Conservation (phyloP, 768 basidiomycete genomes). For the Mycena haematopus region DNA sequence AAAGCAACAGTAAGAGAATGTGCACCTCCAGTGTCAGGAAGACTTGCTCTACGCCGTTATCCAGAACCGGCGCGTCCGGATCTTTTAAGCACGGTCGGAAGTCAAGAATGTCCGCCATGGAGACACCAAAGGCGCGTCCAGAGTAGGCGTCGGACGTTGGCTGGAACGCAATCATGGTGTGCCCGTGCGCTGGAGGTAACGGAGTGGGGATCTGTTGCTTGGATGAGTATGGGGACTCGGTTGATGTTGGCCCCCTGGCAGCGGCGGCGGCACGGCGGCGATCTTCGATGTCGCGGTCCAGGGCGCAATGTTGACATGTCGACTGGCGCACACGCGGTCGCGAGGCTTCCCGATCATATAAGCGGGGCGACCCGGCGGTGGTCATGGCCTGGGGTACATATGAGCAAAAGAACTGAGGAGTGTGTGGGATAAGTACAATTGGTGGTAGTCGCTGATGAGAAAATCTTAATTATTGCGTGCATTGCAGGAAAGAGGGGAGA, state of each 20-base stretch:
- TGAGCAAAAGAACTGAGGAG: neutral
- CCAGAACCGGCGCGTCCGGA: conserved; percentile 26
- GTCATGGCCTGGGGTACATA: conserved; percentile 16
- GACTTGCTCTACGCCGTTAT: conserved; percentile 19
- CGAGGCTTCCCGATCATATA: conserved; percentile 14
- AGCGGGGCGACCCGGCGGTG: conserved; percentile 21
- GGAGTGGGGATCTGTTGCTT: conserved; percentile 30
- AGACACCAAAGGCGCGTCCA: conserved; percentile 27
- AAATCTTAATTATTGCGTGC: neutral
- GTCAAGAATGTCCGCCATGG: conserved; percentile 30
- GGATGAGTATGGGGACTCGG: conserved; percentile 14
- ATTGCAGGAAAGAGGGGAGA: neutral
- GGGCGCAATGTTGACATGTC: conserved; percentile 14
- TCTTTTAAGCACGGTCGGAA: conserved; percentile 27
- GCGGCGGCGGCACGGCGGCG: conserved; percentile 9
- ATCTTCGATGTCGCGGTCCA: conserved; percentile 23
- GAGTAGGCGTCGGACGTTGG: conserved; percentile 24
- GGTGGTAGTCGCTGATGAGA: conserved; percentile 22
- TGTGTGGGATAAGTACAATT: conserved; percentile 9
- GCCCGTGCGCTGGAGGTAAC: conserved; percentile 28
- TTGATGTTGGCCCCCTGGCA: neutral
- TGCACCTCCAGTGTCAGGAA: conserved; percentile 26
- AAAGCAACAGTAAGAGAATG: neutral
- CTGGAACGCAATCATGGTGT: conserved; percentile 29
- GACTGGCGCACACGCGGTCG: conserved; percentile 5